phyloP scores from a whole-genome alignment of 2,329 filamentous ascomycete genomes.

The Aureobasidium mangrovei region DNA sequence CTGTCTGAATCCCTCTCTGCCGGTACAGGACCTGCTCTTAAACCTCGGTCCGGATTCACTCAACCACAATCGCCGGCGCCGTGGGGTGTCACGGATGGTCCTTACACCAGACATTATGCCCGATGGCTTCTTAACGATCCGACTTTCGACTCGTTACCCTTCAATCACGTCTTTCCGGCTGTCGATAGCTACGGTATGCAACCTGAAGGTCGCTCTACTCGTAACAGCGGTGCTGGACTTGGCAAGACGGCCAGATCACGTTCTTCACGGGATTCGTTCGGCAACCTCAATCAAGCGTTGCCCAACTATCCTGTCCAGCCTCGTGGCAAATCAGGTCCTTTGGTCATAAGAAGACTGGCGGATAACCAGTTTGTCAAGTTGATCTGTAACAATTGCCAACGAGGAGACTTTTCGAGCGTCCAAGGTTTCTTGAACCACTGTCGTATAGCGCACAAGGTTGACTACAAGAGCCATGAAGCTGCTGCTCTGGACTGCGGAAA shows the following conservation, averaged over 20 bases:
- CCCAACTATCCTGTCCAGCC: conserved; percentile 61
- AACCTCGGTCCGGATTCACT: conserved; percentile 51
- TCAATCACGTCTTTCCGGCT: conserved; percentile 18
- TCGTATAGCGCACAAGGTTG: conserved; percentile 85
- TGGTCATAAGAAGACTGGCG: conserved; percentile 70
- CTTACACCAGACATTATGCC: conserved; percentile 88
- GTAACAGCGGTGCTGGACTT: conserved; percentile 60
- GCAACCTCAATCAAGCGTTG: conserved; percentile 40
- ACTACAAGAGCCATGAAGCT: conserved; percentile 93
- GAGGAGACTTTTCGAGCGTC: conserved; percentile 89
- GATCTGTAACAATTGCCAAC: conserved; percentile 75
- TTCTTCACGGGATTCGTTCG: conserved; percentile 49
- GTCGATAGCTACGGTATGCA: conserved; percentile 17
- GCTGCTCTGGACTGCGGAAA: conserved; percentile 83
- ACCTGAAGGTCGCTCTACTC: conserved; percentile 65
- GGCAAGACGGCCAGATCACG: conserved; percentile 43
- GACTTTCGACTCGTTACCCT: conserved; percentile 58
- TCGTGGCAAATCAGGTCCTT: conserved; percentile 64
- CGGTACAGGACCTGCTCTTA: conserved; percentile 64
- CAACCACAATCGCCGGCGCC: conserved; percentile 72
- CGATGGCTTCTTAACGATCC: conserved; percentile 90
- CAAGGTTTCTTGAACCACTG: conserved; percentile 99
- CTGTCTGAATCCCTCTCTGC: conserved; percentile 61
- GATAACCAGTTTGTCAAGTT: conserved; percentile 84
- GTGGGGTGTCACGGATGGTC: conserved; percentile 84